Evolutionary conservation across 2,329 filamentous ascomycete species (phyloP).

Genomic region (Microdochium nivale): DNA sequence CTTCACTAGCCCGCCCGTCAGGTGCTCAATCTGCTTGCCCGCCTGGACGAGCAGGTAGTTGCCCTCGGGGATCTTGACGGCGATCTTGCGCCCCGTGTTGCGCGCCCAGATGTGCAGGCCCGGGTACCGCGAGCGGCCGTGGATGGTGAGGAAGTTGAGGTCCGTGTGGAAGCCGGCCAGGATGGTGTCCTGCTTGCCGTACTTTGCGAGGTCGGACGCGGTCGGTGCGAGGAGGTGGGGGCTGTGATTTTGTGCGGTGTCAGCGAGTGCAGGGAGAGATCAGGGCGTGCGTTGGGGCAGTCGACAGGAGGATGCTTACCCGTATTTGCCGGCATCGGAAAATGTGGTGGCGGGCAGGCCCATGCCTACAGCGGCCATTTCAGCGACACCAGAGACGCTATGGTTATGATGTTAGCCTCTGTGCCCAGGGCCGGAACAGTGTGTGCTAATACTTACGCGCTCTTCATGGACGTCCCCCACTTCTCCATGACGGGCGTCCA

Average conservation of each 20-base stretch:
- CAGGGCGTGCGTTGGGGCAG: background rate
- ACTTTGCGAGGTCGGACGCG: constrained; percentile 46
- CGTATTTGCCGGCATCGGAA: constrained; percentile 45
- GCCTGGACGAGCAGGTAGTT: constrained; percentile 53
- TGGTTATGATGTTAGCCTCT: background rate
- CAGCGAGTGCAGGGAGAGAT: background rate
- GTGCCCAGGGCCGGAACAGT: no score
- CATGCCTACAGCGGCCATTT: constrained; percentile 50
- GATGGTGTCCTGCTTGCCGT: constrained; percentile 46
- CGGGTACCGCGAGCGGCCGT: constrained; percentile 53
- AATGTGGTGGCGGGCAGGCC: constrained; percentile 44
- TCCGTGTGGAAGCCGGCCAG: constrained; percentile 57
- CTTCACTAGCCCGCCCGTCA: constrained; percentile 52
- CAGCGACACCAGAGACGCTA: constrained; percentile 46
- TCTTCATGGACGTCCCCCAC: constrained; percentile 53
- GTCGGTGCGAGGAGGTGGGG: constrained; percentile 54
- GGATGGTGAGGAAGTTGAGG: constrained; percentile 57
- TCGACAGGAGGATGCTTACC: constrained; percentile 24
- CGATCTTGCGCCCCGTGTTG: constrained; percentile 50
- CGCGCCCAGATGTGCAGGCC: constrained; percentile 56
- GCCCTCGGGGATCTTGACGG: constrained; percentile 48
- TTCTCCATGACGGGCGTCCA: constrained; percentile 47
- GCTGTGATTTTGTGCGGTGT: constrained; percentile 18
- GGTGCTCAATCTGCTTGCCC: constrained; percentile 54
- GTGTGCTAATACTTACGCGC: constrained; percentile 34